Percentiles rank a stretch among this genome's conserved stretches.
phyloP scores from a whole-genome alignment of 352 stramenopile genomes.

The Phytopythium oedochilum region DNA sequence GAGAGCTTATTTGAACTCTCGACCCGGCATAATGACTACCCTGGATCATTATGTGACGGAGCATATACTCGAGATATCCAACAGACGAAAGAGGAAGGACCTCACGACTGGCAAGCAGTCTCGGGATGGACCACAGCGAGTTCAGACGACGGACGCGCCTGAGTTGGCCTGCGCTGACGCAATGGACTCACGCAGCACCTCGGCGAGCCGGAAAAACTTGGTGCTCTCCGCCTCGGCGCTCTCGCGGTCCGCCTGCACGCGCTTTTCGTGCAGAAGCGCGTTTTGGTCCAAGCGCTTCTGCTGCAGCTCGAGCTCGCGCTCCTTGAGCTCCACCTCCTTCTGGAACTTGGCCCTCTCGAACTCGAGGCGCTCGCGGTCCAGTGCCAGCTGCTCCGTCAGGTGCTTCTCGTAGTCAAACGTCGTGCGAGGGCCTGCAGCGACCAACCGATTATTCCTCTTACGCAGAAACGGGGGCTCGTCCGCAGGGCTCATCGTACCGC shows the following conservation, averaged over 20 bases:
- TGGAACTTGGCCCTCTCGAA: conserved; percentile 73
- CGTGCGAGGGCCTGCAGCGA: conserved; percentile 21
- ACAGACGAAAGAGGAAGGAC: too few species aligned
- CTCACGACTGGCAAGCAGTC: too few species aligned
- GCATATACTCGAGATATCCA: too few species aligned
- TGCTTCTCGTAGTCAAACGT: conserved; percentile 80
- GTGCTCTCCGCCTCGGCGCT: conserved; percentile 38
- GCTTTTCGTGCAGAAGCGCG: conserved; percentile 50
- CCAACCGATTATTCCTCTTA: conserved; percentile 27
- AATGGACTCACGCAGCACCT: conserved; percentile 54
- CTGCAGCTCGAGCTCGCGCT: conserved; percentile 55
- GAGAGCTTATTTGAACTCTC: too few species aligned
- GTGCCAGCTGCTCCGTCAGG: conserved; percentile 57
- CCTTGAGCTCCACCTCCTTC: conserved; percentile 67
- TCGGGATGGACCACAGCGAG: neutral
- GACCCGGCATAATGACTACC: too few species aligned
- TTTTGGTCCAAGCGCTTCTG: conserved; percentile 66
- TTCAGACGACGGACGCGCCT: conserved; percentile 33
- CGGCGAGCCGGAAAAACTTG: conserved; percentile 58
- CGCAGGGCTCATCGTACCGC: conserved; percentile 21
- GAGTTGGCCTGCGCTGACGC: conserved; percentile 21
- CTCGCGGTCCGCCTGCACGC: conserved; percentile 34
- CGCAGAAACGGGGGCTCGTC: conserved; percentile 17
- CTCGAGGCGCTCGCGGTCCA: conserved; percentile 67
- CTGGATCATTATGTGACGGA: too few species aligned